A percentile compares a stretch with the other conserved stretches of the same genome.
Evolutionary conservation across 306 rosid species (phyloP).

Genomic region (Castanea crenata): DNA sequence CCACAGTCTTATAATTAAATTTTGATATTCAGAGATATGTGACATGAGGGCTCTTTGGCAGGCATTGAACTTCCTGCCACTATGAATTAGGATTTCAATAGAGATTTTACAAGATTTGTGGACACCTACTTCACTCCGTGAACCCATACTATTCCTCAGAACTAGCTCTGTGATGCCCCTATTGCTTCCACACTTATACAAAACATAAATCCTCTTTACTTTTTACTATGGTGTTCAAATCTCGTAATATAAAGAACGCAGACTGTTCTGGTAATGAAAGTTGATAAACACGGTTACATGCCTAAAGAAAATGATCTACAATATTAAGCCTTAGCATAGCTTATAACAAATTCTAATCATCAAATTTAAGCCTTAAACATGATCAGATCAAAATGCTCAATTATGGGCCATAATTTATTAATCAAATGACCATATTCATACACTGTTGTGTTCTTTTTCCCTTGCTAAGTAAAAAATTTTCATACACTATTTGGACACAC

Average conservation of each 20-base stretch:
- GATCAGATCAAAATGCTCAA: neutral
- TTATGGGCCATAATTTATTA: neutral
- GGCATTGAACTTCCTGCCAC: neutral
- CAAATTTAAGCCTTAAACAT: neutral
- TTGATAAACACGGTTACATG: too few relatives aligned
- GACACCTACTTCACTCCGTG: neutral
- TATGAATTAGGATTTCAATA: neutral
- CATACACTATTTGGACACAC: neutral
- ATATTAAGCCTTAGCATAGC: too few relatives aligned
- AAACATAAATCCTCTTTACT: neutral
- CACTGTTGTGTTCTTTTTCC: neutral
- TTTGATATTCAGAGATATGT: neutral
- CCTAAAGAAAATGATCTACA: too few relatives aligned
- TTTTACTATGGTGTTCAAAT: neutral
- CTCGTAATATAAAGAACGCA: neutral
- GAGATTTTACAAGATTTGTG: neutral
- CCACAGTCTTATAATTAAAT: neutral
- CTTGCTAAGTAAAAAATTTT: too few relatives aligned
- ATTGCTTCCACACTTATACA: too few relatives aligned
- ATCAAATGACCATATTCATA: neutral
- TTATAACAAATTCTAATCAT: too few relatives aligned
- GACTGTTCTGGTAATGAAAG: too few relatives aligned
- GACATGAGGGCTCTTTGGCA: neutral
- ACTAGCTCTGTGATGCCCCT: too few relatives aligned
- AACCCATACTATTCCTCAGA: neutral